Base-by-base conservation (phyloP, 176 grass and related monocot genomes). In the Ensete ventricosum region DNA sequence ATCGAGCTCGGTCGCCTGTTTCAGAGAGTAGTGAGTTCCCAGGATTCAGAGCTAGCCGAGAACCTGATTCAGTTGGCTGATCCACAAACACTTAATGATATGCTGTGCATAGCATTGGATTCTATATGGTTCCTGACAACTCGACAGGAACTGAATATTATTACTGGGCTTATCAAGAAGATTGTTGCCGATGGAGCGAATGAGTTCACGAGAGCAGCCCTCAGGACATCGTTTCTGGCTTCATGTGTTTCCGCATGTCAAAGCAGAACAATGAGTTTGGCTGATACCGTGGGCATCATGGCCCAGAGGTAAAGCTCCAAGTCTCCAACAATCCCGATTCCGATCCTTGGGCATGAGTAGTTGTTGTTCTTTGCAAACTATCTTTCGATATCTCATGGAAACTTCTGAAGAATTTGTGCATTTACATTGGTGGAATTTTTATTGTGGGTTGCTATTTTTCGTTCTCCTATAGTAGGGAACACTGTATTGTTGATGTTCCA, bases 211-310 rank as follows among this genome's bases (percentile, higher is more conserved):
- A 89, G 90, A 17, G 95, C 95, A 9, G 90, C 88, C 1, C 89
- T 99, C 29, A 80, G 88, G 52, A 99, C 90, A 10, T 93, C 88
- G 2, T 98, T 98, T 82, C 90, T 98, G 0, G 94, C 94, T 8
- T 91, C 94, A 0, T 98, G 94, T 73, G 94, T 98, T 23, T 93
- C 90, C 8, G 90, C 94, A 17, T 98, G 94, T 62, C 85, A 89
- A 77, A 89, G 88, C 2, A 83, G 77, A 19, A 89, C 80, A 2
- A 82, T 88, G 67, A 99, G 86, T 76, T 82, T 99, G 14, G 77
- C 84, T 9, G 88, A 98, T 85, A 90, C 86, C 48, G 90, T 94
- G 55, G 83, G 78, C 68, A 81, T 99, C 75, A 99, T 99, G 95
- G 90, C 87, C 34, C 90, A 94, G 87, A 94, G 92, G 95, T 99